A percentile compares a stretch with the other conserved stretches of the same genome.
phyloP scores from a whole-genome alignment of 306 rosid species.

The Purshia tridentata region DNA sequence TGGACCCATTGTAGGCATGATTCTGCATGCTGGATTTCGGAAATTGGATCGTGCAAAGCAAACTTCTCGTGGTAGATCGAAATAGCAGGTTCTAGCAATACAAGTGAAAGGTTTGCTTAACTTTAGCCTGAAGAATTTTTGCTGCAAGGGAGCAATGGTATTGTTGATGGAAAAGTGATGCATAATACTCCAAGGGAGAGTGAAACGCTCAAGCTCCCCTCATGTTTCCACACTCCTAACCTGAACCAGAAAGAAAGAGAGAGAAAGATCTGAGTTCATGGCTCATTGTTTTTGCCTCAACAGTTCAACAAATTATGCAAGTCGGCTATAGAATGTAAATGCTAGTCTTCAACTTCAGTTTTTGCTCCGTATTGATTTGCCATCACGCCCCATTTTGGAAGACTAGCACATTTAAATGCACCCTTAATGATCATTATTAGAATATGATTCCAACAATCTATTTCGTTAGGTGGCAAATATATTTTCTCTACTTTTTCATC shows the following conservation, averaged over 20 bases:
- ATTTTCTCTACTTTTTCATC: too few relatives aligned
- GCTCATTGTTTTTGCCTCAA: too few relatives aligned
- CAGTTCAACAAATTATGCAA: too few relatives aligned
- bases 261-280: too few relatives aligned
- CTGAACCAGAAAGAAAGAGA: neutral
- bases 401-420: too few relatives aligned
- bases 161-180: neutral
- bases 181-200: neutral
- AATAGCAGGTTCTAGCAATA: slow-evolving; percentile 25
- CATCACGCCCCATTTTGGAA: too few relatives aligned
- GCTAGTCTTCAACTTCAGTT: too few relatives aligned
- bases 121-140: neutral
- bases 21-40: slow-evolving; percentile 83
- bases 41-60: slow-evolving; percentile 69
- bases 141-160: neutral
- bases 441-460: too few relatives aligned
- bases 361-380: too few relatives aligned
- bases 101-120: neutral
- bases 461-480: too few relatives aligned
- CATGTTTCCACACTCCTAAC: neutral
- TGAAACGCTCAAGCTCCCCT: neutral
- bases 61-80: slow-evolving; percentile 38
- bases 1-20: slow-evolving; percentile 45
- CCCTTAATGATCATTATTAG: too few relatives aligned
- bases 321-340: too few relatives aligned